A percentile compares a stretch with the other conserved stretches of the same genome.
Evolutionary conservation across 1,284 basidiomycete species (phyloP).

Genomic region (Puccinia coronata): DNA sequence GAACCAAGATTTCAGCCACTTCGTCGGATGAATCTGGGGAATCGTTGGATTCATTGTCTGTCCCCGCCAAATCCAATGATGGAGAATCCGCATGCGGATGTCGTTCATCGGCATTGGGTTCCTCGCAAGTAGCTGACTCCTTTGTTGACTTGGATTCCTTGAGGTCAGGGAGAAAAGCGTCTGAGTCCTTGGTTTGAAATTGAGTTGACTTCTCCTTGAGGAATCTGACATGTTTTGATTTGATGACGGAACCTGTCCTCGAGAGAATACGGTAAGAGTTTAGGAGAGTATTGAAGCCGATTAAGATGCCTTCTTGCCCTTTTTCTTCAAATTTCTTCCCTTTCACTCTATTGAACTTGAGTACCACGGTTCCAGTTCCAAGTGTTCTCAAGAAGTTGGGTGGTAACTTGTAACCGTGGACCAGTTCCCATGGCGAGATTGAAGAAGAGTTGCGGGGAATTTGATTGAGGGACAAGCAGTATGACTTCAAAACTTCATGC

Average conservation of each 20-base stretch:
- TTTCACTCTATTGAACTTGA: not conserved
- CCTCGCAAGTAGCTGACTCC: too few relatives aligned
- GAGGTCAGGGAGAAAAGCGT: not conserved
- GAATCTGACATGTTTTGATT: constrained; percentile 4
- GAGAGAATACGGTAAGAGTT: not conserved
- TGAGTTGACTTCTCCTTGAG: not conserved
- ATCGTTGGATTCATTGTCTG: not conserved
- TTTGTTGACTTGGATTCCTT: not conserved
- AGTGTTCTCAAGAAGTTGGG: not conserved
- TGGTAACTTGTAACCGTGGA: not conserved
- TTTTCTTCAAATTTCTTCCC: not conserved
- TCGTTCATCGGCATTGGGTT: not conserved
- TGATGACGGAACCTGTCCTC: not conserved
- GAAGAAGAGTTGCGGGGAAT: not conserved
- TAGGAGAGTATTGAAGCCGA: not conserved
- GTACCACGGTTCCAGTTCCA: not conserved
- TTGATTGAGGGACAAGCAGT: not conserved
- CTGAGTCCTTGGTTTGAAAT: not conserved
- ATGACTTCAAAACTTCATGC: not conserved
- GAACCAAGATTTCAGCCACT: not conserved
- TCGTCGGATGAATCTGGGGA: not conserved
- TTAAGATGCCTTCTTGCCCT: not conserved
- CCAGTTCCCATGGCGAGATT: not conserved
- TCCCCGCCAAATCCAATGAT: not conserved
- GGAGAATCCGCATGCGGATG: not conserved